phyloP scores from a whole-genome alignment of 805 yeast genomes.

The Tetrapisispora taiwanensis region DNA sequence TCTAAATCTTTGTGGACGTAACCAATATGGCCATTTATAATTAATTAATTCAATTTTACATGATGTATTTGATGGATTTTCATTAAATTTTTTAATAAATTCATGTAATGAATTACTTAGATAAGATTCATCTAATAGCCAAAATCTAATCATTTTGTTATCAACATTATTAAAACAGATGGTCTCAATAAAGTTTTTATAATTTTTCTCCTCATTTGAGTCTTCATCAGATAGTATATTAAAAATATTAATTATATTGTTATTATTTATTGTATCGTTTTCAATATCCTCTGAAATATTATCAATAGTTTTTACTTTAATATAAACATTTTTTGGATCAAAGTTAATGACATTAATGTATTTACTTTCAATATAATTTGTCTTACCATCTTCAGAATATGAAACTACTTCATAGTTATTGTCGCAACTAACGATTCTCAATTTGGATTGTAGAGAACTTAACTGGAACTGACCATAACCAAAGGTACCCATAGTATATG shows the following conservation, averaged over 20 bases:
- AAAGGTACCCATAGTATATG: constrained; percentile 64
- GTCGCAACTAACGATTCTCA: constrained; percentile 14
- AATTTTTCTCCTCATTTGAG: constrained; percentile 5
- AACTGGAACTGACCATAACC: constrained; percentile 68
- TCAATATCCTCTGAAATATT: background rate
- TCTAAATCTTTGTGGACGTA: constrained; percentile 65
- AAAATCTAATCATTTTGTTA: constrained; percentile 46
- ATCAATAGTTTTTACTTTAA: constrained; percentile 9
- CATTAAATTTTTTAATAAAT: constrained; percentile 37
- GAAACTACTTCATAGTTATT: constrained; percentile 15
- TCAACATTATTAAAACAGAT: constrained; percentile 6
- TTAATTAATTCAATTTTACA: constrained; percentile 47
- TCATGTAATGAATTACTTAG: constrained; percentile 34
- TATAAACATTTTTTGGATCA: constrained; percentile 14
- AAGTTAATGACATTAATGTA: constrained; percentile 10
- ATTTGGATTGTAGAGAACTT: constrained; percentile 5
- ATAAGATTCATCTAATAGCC: constrained; percentile 75
- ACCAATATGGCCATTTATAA: constrained; percentile 90
- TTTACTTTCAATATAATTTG: constrained; percentile 16
- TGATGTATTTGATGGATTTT: background rate
- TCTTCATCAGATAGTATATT: constrained; percentile 10
- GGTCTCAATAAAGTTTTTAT: constrained; percentile 8
- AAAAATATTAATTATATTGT: constrained; percentile 13
- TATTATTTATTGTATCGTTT: background rate
- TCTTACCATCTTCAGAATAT: constrained; percentile 15